Evolutionary conservation across 306 rosid genomes (phyloP), one percentile per base, ranked within the genome.

Genomic region (Abrus precatorius): DNA sequence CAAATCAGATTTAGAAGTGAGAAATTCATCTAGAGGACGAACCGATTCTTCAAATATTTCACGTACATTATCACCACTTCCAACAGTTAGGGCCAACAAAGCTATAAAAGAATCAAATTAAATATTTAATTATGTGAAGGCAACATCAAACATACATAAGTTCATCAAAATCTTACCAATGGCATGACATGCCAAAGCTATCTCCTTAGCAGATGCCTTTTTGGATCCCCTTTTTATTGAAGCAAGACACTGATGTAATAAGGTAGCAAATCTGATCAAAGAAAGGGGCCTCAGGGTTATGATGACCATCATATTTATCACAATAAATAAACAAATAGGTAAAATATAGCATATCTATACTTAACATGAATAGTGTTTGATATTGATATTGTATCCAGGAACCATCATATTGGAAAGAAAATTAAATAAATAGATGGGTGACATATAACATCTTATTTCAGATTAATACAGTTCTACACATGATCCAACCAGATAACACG

Each of bases 11-110:
- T 87, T 83, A 85, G 95, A 85, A 76, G 84, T 88, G 33, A 92
- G 84, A 82, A 89, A 86, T 62, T 88, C 92, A 11, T 87, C 73
- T 45, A 92, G 74, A 11, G 84, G 86, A 84, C 86, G 68, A 43
- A 86, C 12, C 27, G 90, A 84, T n/a, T 92, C 97, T 66, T 79
- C 86, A 80, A 88, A 86, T 69, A 92, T 91, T 84, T 91, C 97
- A 6, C 74, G 89, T n/a, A 95, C 92, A 36, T 92, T 85, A 72
- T 91, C 91, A 59, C 92, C 86, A n/a, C 60, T 50, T 11, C 95
- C 97, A 61, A 88, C 88, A 45, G 95, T 92, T 64, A 92, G 75
- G 68, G 97, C 90, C 90, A 92, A 70, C 69, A 91, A 77, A 60
- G 95, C 97, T 92, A 71, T 55, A 61, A 14, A 71, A 83, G 65